A percentile compares a stretch with the other conserved stretches of the same genome.
These are phyloP conservation scores for Globisporangium ultimum DNA, from an alignment of 352 stramenopile genomes.

Conservation along the genomic window DNA sequence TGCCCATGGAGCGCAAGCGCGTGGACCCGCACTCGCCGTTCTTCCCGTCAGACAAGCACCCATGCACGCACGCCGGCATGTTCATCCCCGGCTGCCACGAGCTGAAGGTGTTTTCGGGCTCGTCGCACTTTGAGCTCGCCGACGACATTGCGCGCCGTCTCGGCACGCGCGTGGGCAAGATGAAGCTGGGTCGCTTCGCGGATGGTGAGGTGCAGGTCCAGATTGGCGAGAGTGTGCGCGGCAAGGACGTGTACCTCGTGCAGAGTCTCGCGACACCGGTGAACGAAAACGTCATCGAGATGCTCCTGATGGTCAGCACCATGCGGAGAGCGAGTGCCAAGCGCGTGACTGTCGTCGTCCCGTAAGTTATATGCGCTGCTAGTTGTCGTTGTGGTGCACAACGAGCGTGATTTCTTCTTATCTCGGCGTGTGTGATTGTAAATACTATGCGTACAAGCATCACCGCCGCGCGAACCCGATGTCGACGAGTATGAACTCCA, in stretches of 20 bases:
- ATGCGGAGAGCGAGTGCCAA: conserved; percentile 92
- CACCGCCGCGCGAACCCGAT: conserved; percentile 83
- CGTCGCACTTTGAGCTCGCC: conserved; percentile 87
- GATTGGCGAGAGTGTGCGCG: conserved; percentile 90
- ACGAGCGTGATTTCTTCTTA: too few relatives aligned
- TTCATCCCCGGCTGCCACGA: conserved; percentile 92
- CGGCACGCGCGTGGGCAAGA: conserved; percentile 83
- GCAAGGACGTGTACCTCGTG: conserved; percentile 94
- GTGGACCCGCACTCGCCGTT: conserved; percentile 88
- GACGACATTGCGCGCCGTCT: conserved; percentile 88
- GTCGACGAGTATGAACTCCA: conserved; percentile 89
- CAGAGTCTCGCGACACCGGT: conserved; percentile 90
- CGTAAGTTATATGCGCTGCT: conserved; percentile 48
- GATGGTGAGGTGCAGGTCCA: conserved; percentile 93
- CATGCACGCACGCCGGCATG: conserved; percentile 88
- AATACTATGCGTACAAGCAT: conserved; percentile 93
- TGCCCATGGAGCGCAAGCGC: conserved; percentile 84
- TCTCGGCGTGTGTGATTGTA: conserved; percentile 18
- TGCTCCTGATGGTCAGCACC: conserved; percentile 94
- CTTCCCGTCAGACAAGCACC: conserved; percentile 89
- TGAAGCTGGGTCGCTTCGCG: conserved; percentile 88
- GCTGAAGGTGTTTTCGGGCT: conserved; percentile 92
- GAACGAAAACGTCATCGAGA: conserved; percentile 95
- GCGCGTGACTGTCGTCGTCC: conserved; percentile 92
- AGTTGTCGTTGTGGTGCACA: background rate